These are phyloP conservation scores for Ulota crispa DNA, from an alignment of 225 moss, liverwort and hornwort species.

Conservation along the genomic window DNA sequence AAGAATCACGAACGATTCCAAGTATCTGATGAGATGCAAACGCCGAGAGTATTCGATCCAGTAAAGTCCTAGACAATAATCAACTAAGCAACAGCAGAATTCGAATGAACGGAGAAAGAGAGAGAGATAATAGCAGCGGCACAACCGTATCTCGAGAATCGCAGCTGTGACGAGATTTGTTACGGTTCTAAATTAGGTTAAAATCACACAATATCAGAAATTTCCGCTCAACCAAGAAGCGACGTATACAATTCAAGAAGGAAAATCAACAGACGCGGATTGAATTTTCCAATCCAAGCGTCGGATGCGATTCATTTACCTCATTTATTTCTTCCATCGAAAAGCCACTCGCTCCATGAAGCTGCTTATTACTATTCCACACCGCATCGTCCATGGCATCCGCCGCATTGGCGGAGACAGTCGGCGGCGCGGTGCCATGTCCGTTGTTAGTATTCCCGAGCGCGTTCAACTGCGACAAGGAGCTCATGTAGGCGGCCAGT, in stretches of 20 bases:
- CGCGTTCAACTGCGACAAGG: conserved; percentile 62
- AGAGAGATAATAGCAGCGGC: not conserved
- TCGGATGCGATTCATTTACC: conserved; percentile 28
- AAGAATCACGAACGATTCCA: not conserved
- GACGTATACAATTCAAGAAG: not conserved
- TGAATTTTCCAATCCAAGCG: not conserved
- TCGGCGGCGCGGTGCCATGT: conserved; percentile 27
- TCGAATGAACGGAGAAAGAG: not conserved
- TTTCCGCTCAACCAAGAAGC: not conserved
- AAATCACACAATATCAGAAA: not conserved
- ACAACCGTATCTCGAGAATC: conserved; percentile 5
- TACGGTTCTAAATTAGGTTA: conserved; percentile 37
- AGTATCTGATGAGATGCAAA: not conserved
- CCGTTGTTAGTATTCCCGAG: conserved; percentile 30
- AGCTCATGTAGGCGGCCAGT: conserved; percentile 80
- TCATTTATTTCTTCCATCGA: conserved; percentile 89
- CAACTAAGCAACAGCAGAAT: not conserved
- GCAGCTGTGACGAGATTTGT: conserved; percentile 14
- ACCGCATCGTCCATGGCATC: conserved; percentile 51
- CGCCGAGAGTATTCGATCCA: not conserved
- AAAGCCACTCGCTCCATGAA: conserved; percentile 35
- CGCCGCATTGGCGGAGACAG: conserved; percentile 35
- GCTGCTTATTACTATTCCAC: conserved; percentile 58
- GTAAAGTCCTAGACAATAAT: not conserved
- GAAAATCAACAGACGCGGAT: not conserved